These are phyloP conservation scores for Chaetomium sp. DNA, from an alignment of 2,329 filamentous ascomycete species.

Conservation along the genomic window DNA sequence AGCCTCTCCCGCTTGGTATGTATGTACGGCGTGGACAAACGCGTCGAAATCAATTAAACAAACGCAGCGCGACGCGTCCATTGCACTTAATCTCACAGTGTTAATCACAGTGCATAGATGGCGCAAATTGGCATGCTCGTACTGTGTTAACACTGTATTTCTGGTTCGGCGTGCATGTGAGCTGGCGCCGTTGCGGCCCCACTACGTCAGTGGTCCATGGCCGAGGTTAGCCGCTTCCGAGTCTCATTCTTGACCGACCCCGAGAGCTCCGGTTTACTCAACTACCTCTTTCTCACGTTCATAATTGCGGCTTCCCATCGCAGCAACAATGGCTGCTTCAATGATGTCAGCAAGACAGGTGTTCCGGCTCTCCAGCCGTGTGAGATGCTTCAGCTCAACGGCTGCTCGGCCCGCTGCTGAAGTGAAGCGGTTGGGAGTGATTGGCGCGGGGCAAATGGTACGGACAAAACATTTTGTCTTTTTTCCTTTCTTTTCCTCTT, in stretches of 20 bases:
- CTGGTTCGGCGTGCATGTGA: not conserved
- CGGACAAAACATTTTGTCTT: slow-evolving; percentile 23
- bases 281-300: not conserved
- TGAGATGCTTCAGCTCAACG: slow-evolving; percentile 64
- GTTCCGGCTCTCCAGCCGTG: slow-evolving; percentile 33
- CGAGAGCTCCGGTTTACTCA: not conserved
- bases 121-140: not conserved
- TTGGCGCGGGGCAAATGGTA: slow-evolving; percentile 96
- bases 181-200: not conserved
- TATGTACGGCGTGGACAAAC: slow-evolving; percentile 3
- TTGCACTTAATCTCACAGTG: not conserved
- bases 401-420: slow-evolving; percentile 51
- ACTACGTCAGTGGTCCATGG: not conserved
- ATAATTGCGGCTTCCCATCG: not conserved
- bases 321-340: slow-evolving; percentile 18
- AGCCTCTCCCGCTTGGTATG: not conserved
- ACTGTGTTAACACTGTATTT: not conserved
- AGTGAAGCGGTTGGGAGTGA: slow-evolving; percentile 81
- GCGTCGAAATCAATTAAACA: slow-evolving; percentile 17
- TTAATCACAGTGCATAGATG: not conserved
- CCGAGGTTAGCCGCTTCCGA: slow-evolving; percentile 12
- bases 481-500: not conserved
- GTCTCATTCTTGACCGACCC: not conserved
- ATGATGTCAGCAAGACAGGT: slow-evolving; percentile 17
- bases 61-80: slow-evolving; percentile 6